Base-by-base conservation (phyloP, 176 grass and related monocot species). In the Stipa capillata region DNA sequence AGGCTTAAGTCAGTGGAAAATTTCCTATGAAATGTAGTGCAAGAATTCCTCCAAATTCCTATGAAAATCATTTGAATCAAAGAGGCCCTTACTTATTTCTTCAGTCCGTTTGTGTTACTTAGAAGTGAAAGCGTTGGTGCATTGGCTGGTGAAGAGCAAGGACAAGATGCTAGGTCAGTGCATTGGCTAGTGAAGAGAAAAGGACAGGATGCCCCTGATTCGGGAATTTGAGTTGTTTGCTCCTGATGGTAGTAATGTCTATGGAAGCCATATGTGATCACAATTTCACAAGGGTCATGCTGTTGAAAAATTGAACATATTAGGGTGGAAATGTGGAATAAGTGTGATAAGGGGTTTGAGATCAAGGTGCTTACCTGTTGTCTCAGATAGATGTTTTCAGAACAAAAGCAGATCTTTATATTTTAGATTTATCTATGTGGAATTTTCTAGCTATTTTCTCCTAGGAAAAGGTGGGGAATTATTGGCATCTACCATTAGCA, bases 91-190 rank as follows among this genome's bases (percentile, higher is more conserved):
- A 69, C 55, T 77, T 77, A 36, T 76, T 58, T 79, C 10, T 65
- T 33, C 0, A 36, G 54, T 64, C 2, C 20, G 72, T 84, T 72
- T 61, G 29, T 74, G 81, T 85, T 90, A n/a, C n/a, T n/a, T n/a
- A 91, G 65, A 55, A 90, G 91, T 86, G 92, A 84, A 82, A 87
- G 73, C 29, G 53, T 79, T 0, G 84, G 81, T 63, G 78, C 47
- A 36, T 56, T 52, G 6, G 84, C 71, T 87, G 88, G 61, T 71
- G 83, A 89, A 69, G n/a, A n/a, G n/a, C n/a, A n/a, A n/a, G n/a
- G n/a, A n/a, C n/a, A n/a, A n/a, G n/a, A n/a, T n/a, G n/a, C n/a
- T n/a, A n/a, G n/a, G n/a, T n/a, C n/a, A n/a, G n/a, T n/a, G n/a
- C n/a, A n/a, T n/a, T n/a, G n/a, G n/a, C n/a, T n/a, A n/a, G n/a